Conservation (phyloP, 176 grass and related monocot species). For the Oryza meridionalis region DNA sequence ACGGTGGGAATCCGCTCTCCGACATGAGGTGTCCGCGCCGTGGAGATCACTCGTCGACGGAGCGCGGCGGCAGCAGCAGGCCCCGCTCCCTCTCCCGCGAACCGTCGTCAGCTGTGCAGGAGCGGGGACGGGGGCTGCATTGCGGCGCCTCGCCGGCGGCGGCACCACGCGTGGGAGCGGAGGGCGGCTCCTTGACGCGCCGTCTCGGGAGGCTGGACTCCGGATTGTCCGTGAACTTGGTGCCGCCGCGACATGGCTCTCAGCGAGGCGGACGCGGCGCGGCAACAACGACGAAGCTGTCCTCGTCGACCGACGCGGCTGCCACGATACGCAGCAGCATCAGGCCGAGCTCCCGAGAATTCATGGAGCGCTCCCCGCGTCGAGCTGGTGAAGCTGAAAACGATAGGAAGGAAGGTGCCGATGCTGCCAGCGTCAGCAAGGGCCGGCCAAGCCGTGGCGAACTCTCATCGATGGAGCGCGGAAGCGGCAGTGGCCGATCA, state of each 20-base stretch:
- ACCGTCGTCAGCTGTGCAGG: background rate
- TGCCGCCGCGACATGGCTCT: background rate
- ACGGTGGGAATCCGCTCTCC: background rate
- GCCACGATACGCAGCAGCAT: slow-evolving; percentile 33
- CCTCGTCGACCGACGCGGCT: slow-evolving; percentile 31
- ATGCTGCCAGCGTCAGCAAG: too few relatives aligned
- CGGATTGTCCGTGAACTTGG: background rate
- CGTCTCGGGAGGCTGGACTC: background rate
- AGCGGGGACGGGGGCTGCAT: too few relatives aligned
- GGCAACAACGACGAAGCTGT: background rate
- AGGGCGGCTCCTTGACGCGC: background rate
- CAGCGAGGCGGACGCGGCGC: background rate
- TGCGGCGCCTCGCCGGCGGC: background rate
- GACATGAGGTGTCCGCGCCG: background rate
- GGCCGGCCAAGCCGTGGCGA: background rate
- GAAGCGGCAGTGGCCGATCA: background rate
- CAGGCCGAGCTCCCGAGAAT: background rate
- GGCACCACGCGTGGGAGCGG: background rate
- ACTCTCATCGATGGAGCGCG: background rate
- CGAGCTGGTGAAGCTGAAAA: background rate
- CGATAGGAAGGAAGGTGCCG: background rate
- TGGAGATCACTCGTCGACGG: background rate
- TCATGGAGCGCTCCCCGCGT: background rate
- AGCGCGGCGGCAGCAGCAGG: background rate
- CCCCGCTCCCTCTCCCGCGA: slow-evolving; percentile 7